Evolutionary conservation across 768 basidiomycete species (phyloP), one percentile per base, ranked within the genome.

Genomic region (Hypholoma sublateritium): DNA sequence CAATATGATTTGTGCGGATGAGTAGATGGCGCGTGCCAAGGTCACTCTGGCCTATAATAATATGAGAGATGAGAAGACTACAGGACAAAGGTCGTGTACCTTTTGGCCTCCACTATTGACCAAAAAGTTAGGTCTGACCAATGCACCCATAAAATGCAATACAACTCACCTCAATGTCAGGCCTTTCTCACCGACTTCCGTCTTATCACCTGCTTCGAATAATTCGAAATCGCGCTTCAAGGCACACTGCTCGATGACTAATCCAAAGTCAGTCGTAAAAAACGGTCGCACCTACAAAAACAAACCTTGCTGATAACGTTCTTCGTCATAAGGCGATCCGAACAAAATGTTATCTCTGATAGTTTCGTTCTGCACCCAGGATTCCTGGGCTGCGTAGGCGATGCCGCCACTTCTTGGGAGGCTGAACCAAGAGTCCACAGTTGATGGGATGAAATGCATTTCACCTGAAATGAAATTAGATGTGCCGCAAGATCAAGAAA

Each of bases 261-360:
- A 80, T 55, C 80, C 82, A 47, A 39, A 5, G 16, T 25, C 22
- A 32, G 24, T 49, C 4, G n/a, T 4, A 28, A 19, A 5, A 14
- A 12, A 17, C 7, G 1, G 5, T 19, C 17, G 32, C 6, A 39
- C 17, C 32, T 19, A 22, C 4, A 48, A 14, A 4, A 28, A 17
- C 19, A 24, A 49, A 67, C 70, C 67, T 57, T 85, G 80, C 77
- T 85, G 86, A 67, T 95, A 95, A 14, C 87, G 78, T 56, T 80
- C 82, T 67, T 89, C 86, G 50, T 94, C 87, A 58, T 84, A 91
- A 0, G 84, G 80, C 8, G 84, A 73, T 39, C 91, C 89, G 56
- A 94, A 94, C 39, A 89, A 70, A 57, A 95, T 87, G 65, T 94
- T 94, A 39, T 91, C 87, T 73, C 82, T 60, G 53, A 89, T 86